Percentiles rank a stretch among this genome's conserved stretches.
These are phyloP conservation scores for Metschnikowia noctiluminum DNA, from an alignment of 805 yeast genomes.

Conservation along the genomic window DNA sequence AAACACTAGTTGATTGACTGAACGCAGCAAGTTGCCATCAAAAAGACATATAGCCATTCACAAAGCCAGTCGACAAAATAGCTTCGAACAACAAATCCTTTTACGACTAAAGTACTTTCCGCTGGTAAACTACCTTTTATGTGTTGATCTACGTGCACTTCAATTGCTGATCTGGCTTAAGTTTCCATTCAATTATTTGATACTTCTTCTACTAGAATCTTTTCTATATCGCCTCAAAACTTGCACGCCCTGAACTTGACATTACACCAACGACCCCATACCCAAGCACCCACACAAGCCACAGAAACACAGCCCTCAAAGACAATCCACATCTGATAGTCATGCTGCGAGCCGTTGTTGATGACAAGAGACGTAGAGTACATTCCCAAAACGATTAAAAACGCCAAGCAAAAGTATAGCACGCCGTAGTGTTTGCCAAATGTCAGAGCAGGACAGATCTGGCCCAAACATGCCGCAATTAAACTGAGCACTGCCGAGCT, in stretches of 20 bases:
- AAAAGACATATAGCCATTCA: no score
- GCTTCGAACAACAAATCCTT: no score
- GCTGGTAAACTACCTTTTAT: no score
- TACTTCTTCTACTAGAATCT: no score
- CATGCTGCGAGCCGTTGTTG: slow-evolving; percentile 8
- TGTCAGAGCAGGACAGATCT: slow-evolving; percentile 56
- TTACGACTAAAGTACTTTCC: no score
- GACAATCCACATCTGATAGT: slow-evolving; percentile 13
- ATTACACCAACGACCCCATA: slow-evolving; percentile 15
- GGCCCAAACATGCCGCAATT: slow-evolving; percentile 65
- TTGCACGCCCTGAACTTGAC: slow-evolving; percentile 12
- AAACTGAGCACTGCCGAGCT: slow-evolving; percentile 63
- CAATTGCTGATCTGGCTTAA: no score
- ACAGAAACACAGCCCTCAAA: slow-evolving; percentile 11
- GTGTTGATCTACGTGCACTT: no score
- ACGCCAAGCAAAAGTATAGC: slow-evolving; percentile 38
- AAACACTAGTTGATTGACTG: no score
- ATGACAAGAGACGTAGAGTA: slow-evolving; percentile 13
- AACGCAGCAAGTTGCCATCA: no score
- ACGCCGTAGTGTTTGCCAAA: slow-evolving; percentile 72
- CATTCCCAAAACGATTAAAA: slow-evolving; percentile 13
- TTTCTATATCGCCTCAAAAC: not conserved
- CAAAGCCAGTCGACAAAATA: no score
- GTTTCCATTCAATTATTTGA: no score
- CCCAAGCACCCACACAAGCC: slow-evolving; percentile 11